These are phyloP conservation scores for Cyanidioschyzon merolae DNA, from an alignment of 23 red algal species.

Conservation along the genomic window DNA sequence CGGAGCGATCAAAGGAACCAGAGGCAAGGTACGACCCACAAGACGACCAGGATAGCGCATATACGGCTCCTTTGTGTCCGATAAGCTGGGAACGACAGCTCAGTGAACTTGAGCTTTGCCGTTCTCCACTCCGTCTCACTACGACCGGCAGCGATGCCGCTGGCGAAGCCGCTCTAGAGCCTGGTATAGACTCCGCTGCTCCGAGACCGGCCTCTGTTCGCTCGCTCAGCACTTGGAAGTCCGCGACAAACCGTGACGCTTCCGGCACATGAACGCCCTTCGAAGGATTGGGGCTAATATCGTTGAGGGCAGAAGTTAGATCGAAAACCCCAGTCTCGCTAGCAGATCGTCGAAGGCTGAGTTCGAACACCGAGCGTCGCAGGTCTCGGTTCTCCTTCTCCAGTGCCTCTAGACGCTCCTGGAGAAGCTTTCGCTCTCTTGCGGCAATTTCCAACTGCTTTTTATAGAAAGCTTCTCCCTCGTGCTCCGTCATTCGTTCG, in stretches of 20 bases:
- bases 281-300: too few species aligned
- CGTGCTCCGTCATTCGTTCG: neutral
- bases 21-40: constrained; percentile 40
- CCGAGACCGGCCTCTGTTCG: too few species aligned
- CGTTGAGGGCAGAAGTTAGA: neutral
- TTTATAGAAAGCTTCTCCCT: constrained; percentile 63
- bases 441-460: constrained; percentile 46
- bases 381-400: constrained; percentile 50
- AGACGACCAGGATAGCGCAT: constrained; percentile 47
- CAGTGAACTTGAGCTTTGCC: constrained; percentile 2
- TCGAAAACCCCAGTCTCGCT: neutral
- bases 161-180: neutral
- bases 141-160: neutral
- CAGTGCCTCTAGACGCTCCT: constrained; percentile 53
- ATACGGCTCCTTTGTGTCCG: constrained; percentile 52
- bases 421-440: constrained; percentile 47
- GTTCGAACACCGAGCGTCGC: constrained; percentile 60
- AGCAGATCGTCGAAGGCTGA: constrained; percentile 12
- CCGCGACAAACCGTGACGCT: too few species aligned
- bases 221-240: too few species aligned
- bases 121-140: constrained; percentile 1
- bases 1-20: constrained; percentile 43
- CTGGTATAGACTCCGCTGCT: neutral
- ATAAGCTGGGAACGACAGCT: constrained; percentile 29
- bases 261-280: too few species aligned